Evolutionary conservation across 2,329 filamentous ascomycete genomes (phyloP).

Genomic region (Trichoderma atroviride): DNA sequence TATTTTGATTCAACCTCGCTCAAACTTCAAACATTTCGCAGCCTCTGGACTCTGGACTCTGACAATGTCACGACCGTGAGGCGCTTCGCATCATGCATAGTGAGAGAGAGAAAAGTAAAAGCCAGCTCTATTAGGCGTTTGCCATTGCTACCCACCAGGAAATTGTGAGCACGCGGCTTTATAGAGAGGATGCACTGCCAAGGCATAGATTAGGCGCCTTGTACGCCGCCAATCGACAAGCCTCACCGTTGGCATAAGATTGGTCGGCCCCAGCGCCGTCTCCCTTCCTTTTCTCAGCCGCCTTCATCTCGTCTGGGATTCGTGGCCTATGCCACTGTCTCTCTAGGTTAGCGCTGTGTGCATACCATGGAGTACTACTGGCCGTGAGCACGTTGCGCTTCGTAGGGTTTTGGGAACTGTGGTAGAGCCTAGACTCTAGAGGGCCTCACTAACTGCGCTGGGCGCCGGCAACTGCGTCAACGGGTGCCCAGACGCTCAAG

Average conservation of each 20-base stretch:
- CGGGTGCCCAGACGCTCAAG: slow-evolving; percentile 5
- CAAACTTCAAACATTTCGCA: neutral
- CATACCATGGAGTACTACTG: neutral
- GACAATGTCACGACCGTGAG: neutral
- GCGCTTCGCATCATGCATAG: neutral
- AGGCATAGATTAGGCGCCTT: neutral
- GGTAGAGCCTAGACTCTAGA: neutral
- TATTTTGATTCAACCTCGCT: neutral
- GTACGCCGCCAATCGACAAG: slow-evolving; percentile 6
- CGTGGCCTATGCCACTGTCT: neutral
- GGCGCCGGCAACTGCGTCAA: slow-evolving; percentile 8
- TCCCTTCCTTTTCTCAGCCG: slow-evolving; percentile 14
- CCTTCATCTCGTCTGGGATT: neutral
- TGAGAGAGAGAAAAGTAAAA: neutral
- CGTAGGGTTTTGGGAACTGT: neutral
- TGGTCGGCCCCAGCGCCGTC: neutral
- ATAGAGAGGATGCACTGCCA: neutral
- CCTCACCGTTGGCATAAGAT: neutral
- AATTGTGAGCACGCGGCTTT: neutral
- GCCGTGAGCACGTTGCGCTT: neutral
- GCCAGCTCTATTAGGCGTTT: neutral
- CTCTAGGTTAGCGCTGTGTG: neutral
- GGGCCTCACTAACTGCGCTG: neutral
- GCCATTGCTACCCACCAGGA: neutral
- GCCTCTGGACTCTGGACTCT: neutral